phyloP scores from a whole-genome alignment of 225 moss, liverwort and hornwort genomes.

The Takakia lepidozioides region DNA sequence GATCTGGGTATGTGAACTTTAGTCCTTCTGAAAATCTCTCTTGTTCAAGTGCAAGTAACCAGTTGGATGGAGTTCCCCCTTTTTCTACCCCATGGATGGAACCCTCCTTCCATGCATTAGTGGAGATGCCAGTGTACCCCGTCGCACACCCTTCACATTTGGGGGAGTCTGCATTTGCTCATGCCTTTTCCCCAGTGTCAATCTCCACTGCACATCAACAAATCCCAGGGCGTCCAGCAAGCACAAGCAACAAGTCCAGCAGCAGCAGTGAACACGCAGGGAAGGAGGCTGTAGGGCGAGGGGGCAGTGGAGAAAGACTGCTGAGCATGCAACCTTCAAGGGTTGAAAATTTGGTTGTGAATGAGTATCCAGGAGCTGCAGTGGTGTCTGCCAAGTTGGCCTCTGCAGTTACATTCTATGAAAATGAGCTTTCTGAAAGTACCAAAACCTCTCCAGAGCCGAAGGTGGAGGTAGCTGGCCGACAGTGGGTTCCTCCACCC shows the following conservation, averaged over 20 bases:
- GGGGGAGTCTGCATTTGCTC: slow-evolving; percentile 27
- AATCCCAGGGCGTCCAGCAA: slow-evolving; percentile 22
- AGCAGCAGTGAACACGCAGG: too few relatives aligned
- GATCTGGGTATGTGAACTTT: slow-evolving; percentile 11
- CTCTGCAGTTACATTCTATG: too few relatives aligned
- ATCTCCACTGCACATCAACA: slow-evolving; percentile 31
- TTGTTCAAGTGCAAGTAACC: background rate
- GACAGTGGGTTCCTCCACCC: too few relatives aligned
- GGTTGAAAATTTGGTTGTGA: too few relatives aligned
- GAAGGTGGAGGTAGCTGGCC: too few relatives aligned
- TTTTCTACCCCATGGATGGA: slow-evolving; percentile 14
- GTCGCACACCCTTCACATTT: slow-evolving; percentile 11
- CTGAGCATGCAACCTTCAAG: too few relatives aligned
- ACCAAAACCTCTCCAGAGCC: slow-evolving; percentile 4
- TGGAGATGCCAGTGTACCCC: slow-evolving; percentile 5
- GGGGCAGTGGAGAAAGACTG: too few relatives aligned
- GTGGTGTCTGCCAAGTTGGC: too few relatives aligned
- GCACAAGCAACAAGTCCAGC: slow-evolving; percentile 3
- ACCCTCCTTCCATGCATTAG: slow-evolving; percentile 10
- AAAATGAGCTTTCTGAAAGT: background rate
- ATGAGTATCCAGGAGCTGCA: too few relatives aligned
- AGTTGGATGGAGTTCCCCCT: slow-evolving; percentile 2
- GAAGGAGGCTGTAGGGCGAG: too few relatives aligned
- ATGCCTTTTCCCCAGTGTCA: slow-evolving; percentile 39
- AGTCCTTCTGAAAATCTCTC: slow-evolving; percentile 2